Conservation (phyloP, 495 filamentous ascomycete genomes). For the Aspergillus olivimuriae region DNA sequence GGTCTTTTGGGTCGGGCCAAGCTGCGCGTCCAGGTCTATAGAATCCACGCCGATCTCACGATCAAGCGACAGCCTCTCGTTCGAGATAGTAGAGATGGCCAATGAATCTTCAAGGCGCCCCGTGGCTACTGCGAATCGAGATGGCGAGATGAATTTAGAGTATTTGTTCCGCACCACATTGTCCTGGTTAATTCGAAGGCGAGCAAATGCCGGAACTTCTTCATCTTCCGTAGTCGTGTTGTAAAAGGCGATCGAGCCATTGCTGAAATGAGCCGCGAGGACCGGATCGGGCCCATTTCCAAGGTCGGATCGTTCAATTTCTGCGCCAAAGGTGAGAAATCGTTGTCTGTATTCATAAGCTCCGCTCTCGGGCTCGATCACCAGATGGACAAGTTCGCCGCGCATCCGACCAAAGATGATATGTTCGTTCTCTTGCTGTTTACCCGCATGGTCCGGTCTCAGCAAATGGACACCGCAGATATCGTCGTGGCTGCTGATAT, state of each 20-base stretch:
- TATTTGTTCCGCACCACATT: slow-evolving; percentile 32
- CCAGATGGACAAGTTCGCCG: slow-evolving; percentile 33
- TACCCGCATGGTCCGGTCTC: slow-evolving; percentile 27
- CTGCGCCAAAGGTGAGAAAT: slow-evolving; percentile 25
- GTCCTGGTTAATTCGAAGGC: slow-evolving; percentile 23
- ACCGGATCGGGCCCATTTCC: slow-evolving; percentile 25
- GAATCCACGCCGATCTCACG: slow-evolving; percentile 27
- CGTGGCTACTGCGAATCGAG: slow-evolving; percentile 44
- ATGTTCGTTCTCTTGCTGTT: slow-evolving; percentile 24
- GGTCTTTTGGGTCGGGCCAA: slow-evolving; percentile 17
- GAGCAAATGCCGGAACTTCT: slow-evolving; percentile 32
- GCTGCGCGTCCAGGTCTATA: slow-evolving; percentile 18
- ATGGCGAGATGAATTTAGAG: slow-evolving; percentile 45
- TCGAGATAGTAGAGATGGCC: slow-evolving; percentile 42
- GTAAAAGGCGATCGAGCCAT: slow-evolving; percentile 42
- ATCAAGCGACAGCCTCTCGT: slow-evolving; percentile 28
- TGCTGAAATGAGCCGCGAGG: slow-evolving; percentile 41
- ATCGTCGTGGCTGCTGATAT: slow-evolving; percentile 56
- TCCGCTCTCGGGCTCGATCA: slow-evolving; percentile 21
- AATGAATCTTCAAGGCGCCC: slow-evolving; percentile 41
- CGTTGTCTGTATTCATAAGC: slow-evolving; percentile 25
- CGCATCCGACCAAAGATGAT: slow-evolving; percentile 36
- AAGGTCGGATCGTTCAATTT: slow-evolving; percentile 29
- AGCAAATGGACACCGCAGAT: slow-evolving; percentile 53
- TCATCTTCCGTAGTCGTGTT: slow-evolving; percentile 22